Base-by-base conservation (phyloP, 1,284 basidiomycete genomes). In the Gymnopus androsaceus region DNA sequence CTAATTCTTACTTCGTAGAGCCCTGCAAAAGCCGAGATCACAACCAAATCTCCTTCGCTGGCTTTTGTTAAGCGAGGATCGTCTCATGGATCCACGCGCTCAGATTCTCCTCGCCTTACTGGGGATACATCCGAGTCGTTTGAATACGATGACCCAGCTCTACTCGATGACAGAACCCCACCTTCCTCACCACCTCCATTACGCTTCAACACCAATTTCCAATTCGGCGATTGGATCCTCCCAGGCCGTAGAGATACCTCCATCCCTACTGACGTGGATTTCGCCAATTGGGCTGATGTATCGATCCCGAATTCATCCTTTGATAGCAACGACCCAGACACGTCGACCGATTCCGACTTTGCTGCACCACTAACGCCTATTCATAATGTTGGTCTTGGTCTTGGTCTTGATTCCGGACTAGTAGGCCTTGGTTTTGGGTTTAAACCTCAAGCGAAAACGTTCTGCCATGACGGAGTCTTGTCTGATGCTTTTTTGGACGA, bases 191-290 rank as follows among this genome's bases (percentile, higher is more conserved):
- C 46, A 21, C 48, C 48, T 38, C 48, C 36, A 23, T n/a, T 38
- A 23, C 12, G 23, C 7, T 37, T 49, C 47, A 27, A 25, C 23
- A 19, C 17, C 23, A 14, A 14, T 7, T 40, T n/a, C 11, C 23
- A 38, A 9, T 50, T 37, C 7, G 28, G 34, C 19, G 48, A n/a
- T 25, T 50, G 48, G 48, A 15, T 50, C 6, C 36, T 50, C 9
- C 48, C 48, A 28, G 48, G 27, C n/a, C 34, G 48, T 12, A 17
- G 37, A 4, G 48, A 50, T 28, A 50, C 48, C 7, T 50, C 48
- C 3, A 38, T 50, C 19, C 33, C 34, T 17, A 36, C 37, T 4
- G 48, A 27, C 8, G n/a, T n/a, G n/a, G n/a, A n/a, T n/a, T n/a
- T n/a, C n/a, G n/a, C n/a, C n/a, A 21, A 42, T 21, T 42, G 11